These are phyloP conservation scores for Komagataella populi DNA, from an alignment of 805 yeast species.

Conservation along the genomic window DNA sequence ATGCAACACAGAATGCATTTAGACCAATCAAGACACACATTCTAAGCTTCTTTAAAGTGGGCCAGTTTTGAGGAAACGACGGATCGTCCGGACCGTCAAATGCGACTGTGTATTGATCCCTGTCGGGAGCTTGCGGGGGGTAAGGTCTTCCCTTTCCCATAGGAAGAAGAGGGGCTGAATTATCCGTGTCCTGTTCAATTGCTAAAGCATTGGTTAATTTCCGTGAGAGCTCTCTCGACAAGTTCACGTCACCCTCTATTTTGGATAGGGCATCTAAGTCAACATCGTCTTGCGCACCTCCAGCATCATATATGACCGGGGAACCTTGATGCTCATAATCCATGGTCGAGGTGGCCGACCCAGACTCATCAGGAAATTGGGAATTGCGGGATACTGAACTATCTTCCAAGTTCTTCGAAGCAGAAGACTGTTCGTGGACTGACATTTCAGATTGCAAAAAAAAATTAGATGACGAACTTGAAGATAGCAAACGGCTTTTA, in stretches of 20 bases:
- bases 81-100: slow-evolving; percentile 78
- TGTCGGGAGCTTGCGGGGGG: slow-evolving; percentile 48
- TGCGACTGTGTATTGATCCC: slow-evolving; percentile 46
- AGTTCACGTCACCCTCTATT: neutral
- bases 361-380: neutral
- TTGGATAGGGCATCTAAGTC: neutral
- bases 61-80: slow-evolving; percentile 69
- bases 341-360: neutral
- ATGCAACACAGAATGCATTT: slow-evolving; percentile 37
- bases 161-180: slow-evolving; percentile 26
- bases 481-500: neutral
- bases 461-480: neutral
- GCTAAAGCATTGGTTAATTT: slow-evolving; percentile 25
- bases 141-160: slow-evolving; percentile 60
- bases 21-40: slow-evolving; percentile 33
- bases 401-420: neutral
- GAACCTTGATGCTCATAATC: neutral
- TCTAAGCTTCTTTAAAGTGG: slow-evolving; percentile 27
- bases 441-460: neutral
- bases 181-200: slow-evolving; percentile 16
- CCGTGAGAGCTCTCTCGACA: slow-evolving; percentile 19
- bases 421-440: neutral
- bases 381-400: neutral
- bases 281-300: neutral
- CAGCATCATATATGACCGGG: neutral